Evolutionary conservation across 2,329 filamentous ascomycete species (phyloP).

Genomic region (Fusarium pseudograminearum): DNA sequence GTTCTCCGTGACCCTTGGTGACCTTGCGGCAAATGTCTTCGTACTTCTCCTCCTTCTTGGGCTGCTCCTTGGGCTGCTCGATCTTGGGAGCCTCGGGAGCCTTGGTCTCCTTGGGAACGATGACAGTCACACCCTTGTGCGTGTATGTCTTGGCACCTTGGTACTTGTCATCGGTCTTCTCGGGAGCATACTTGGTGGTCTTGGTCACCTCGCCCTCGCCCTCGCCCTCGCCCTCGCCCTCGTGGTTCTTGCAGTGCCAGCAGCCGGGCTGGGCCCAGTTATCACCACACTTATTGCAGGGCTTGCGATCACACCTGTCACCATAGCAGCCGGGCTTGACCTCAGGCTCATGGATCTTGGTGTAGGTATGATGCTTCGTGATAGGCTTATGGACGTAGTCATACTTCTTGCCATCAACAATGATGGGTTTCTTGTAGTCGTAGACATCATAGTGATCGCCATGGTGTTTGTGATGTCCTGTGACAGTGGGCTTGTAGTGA

Average conservation of each 20-base stretch:
- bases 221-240: constrained; percentile 22
- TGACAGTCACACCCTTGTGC: constrained; percentile 19
- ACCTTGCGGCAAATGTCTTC: neutral
- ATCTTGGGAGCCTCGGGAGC: constrained; percentile 12
- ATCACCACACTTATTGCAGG: constrained; percentile 45
- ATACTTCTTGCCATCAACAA: constrained; percentile 20
- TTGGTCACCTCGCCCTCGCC: constrained; percentile 13
- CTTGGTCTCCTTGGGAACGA: constrained; percentile 26
- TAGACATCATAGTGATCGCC: constrained; percentile 11
- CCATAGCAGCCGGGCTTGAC: constrained; percentile 39
- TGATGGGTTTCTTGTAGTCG: constrained; percentile 4
- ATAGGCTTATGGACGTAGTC: constrained; percentile 32
- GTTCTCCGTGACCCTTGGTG: neutral
- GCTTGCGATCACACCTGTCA: constrained; percentile 43
- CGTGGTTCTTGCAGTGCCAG: constrained; percentile 48
- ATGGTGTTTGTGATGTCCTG: constrained; percentile 3
- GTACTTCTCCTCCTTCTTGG: constrained; percentile 9
- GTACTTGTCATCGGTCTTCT: constrained; percentile 16
- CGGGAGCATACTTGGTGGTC: constrained; percentile 13
- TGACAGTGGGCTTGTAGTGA: constrained; percentile 7
- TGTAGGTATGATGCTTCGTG: constrained; percentile 24
- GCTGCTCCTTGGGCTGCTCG: constrained; percentile 7
- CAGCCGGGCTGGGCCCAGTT: constrained; percentile 49
- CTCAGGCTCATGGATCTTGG: constrained; percentile 25
- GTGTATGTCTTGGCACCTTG: constrained; percentile 28